Percentiles rank a stretch among this genome's conserved stretches.
phyloP scores from a whole-genome alignment of 805 yeast species.

The Starmerella apicola region DNA sequence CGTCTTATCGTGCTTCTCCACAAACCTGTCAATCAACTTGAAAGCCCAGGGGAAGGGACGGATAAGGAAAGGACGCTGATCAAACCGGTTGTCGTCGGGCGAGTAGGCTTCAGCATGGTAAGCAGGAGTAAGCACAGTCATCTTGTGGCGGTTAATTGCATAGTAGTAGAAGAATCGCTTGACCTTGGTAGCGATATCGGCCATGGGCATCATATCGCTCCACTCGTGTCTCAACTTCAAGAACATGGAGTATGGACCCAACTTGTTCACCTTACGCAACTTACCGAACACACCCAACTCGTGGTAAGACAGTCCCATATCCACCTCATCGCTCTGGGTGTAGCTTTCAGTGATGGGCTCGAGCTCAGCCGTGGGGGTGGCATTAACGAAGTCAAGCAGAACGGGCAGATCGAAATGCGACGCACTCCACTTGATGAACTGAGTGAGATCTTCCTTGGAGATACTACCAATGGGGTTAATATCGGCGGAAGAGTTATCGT shows the following conservation, averaged over 20 bases:
- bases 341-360: constrained; percentile 90
- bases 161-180: constrained; percentile 86
- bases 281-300: constrained; percentile 86
- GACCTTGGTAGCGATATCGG: constrained; percentile 81
- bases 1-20: constrained; percentile 24
- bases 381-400: constrained; percentile 63
- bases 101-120: constrained; percentile 98
- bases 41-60: constrained; percentile 88
- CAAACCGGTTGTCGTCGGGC: constrained; percentile 95
- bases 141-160: constrained; percentile 92
- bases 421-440: constrained; percentile 72
- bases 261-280: constrained; percentile 79
- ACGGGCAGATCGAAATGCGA: constrained; percentile 61
- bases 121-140: constrained; percentile 93
- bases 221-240: constrained; percentile 80
- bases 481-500: constrained; percentile 96
- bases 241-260: constrained; percentile 96
- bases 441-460: constrained; percentile 82
- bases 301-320: constrained; percentile 97
- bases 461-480: constrained; percentile 98
- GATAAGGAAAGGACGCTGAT: constrained; percentile 87
- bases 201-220: constrained; percentile 63
- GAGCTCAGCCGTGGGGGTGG: constrained; percentile 95
- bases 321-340: constrained; percentile 91
- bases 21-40: constrained; percentile 72